Percentiles rank a stretch among this genome's conserved stretches.
Evolutionary conservation across 2,329 filamentous ascomycete genomes (phyloP).

Genomic region (Aspergillus sojae): DNA sequence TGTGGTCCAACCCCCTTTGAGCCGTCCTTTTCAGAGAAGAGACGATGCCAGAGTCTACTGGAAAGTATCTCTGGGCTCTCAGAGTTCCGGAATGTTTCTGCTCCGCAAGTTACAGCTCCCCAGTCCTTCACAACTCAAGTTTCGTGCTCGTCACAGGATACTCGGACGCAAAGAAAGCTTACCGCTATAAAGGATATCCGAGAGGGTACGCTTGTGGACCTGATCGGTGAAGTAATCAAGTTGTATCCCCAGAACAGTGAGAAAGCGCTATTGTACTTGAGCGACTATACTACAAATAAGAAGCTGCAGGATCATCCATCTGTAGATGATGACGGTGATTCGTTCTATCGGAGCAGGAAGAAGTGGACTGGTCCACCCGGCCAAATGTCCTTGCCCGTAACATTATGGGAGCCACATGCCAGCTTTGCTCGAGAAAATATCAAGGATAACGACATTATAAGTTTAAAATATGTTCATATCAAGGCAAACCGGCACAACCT

Average conservation of each 20-base stretch:
- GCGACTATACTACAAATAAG: slow-evolving; percentile 78
- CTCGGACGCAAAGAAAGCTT: slow-evolving; percentile 43
- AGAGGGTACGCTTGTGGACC: slow-evolving; percentile 63
- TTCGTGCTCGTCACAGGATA: slow-evolving; percentile 9
- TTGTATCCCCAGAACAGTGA: slow-evolving; percentile 49
- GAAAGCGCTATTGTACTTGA: slow-evolving; percentile 68
- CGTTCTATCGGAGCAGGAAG: slow-evolving; percentile 53
- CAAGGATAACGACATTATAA: slow-evolving; percentile 63
- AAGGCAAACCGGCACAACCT: slow-evolving; percentile 56
- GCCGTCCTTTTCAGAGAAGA: slow-evolving; percentile 32
- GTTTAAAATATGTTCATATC: slow-evolving; percentile 72
- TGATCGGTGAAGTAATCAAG: slow-evolving; percentile 72
- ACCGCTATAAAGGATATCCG: slow-evolving; percentile 65
- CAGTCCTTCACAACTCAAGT: slow-evolving; percentile 3
- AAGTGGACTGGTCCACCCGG: slow-evolving; percentile 76
- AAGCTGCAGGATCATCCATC: slow-evolving; percentile 60
- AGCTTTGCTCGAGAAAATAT: slow-evolving; percentile 59
- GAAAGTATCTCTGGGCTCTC: slow-evolving; percentile 17
- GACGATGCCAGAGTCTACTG: slow-evolving; percentile 31
- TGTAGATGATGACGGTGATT: slow-evolving; percentile 49
- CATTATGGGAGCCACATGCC: slow-evolving; percentile 70
- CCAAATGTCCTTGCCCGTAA: slow-evolving; percentile 70
- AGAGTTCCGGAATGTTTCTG: slow-evolving; percentile 14
- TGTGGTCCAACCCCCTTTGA: slow-evolving; percentile 32
- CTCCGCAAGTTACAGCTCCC: background rate